Percentiles rank a stretch among this genome's conserved stretches.
phyloP scores from a whole-genome alignment of 805 yeast species.

The Kuraishia hungarica region DNA sequence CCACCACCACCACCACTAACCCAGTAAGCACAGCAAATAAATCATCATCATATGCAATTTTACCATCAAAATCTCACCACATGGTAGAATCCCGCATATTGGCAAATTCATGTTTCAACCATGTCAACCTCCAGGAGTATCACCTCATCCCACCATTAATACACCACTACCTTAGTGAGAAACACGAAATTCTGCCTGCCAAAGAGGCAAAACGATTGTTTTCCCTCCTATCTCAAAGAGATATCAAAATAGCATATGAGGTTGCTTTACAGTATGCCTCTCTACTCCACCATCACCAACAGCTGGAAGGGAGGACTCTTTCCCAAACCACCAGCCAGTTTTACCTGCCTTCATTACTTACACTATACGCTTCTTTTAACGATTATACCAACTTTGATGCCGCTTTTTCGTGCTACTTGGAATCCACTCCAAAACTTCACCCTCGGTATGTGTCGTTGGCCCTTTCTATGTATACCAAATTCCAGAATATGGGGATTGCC shows the following conservation, averaged over 20 bases:
- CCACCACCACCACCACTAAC: too few species aligned
- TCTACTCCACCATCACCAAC: background rate
- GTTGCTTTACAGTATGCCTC: background rate
- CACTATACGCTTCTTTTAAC: background rate
- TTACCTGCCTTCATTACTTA: background rate
- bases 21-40: background rate
- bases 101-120: background rate
- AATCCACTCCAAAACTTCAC: background rate
- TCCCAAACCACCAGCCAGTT: background rate
- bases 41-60: background rate
- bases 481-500: background rate
- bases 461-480: slow-evolving; percentile 1
- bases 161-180: background rate
- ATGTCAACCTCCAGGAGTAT: background rate
- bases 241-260: background rate
- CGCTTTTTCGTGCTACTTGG: slow-evolving; percentile 1
- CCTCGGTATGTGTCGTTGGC: background rate
- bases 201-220: background rate
- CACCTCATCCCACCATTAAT: background rate
- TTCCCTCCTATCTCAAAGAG: background rate
- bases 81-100: background rate
- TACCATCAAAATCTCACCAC: too few species aligned
- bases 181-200: background rate
- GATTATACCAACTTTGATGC: background rate
- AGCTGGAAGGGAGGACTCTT: background rate